A percentile compares a stretch with the other conserved stretches of the same genome.
Conservation (phyloP, 306 rosid species). For the Corylus avellana region DNA sequence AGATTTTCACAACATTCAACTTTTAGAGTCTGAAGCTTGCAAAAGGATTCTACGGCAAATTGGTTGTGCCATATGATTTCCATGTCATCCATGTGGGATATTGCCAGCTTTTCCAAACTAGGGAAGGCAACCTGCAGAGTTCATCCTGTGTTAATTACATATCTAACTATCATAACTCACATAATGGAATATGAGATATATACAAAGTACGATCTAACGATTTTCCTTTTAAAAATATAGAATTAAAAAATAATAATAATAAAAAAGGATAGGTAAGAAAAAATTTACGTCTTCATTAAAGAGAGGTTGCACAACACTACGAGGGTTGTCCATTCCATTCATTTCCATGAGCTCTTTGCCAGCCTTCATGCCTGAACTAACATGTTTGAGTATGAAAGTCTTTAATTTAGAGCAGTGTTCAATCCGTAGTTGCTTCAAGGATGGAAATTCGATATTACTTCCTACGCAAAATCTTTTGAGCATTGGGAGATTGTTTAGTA, state of each 20-base stretch:
- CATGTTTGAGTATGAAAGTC: neutral
- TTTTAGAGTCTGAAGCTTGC: neutral
- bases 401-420: neutral
- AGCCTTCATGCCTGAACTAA: neutral
- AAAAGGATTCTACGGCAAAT: neutral
- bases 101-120: neutral
- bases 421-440: neutral
- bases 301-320: too few species aligned
- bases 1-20: neutral
- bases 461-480: neutral
- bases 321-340: neutral
- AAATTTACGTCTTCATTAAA: too few species aligned
- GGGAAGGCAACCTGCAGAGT: slow-evolving; percentile 12
- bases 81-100: neutral
- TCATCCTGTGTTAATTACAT: too few species aligned
- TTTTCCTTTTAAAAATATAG: too few species aligned
- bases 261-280: too few species aligned
- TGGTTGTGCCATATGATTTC: slow-evolving; percentile 2
- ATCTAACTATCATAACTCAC: neutral
- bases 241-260: neutral
- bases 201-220: too few species aligned
- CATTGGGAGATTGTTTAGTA: too few species aligned
- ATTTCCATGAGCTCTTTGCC: neutral
- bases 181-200: neutral
- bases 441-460: neutral